phyloP scores from a whole-genome alignment of 805 yeast genomes.

The Cyberlindnera galapagoensis region DNA sequence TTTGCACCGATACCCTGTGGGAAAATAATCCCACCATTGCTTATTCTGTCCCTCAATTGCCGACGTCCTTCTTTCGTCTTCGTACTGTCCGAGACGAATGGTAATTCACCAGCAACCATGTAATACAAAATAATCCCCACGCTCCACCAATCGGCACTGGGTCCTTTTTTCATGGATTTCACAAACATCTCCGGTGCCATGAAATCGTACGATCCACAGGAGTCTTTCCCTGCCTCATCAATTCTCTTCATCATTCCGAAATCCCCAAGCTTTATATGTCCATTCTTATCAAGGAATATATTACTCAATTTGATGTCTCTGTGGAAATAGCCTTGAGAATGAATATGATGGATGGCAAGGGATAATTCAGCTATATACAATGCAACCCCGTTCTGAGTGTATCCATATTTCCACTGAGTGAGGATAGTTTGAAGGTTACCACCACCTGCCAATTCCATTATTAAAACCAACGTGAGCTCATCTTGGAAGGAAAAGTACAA shows the following conservation, averaged over 20 bases:
- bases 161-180: slow-evolving; percentile 69
- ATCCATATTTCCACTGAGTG: slow-evolving; percentile 31
- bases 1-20: slow-evolving; percentile 69
- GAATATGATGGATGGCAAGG: slow-evolving; percentile 70
- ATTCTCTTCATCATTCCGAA: slow-evolving; percentile 61
- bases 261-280: slow-evolving; percentile 79
- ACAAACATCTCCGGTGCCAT: slow-evolving; percentile 82
- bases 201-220: slow-evolving; percentile 39
- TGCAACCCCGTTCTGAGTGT: slow-evolving; percentile 60
- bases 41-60: slow-evolving; percentile 63
- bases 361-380: slow-evolving; percentile 79
- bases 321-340: slow-evolving; percentile 74
- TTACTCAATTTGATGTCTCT: slow-evolving; percentile 89
- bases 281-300: slow-evolving; percentile 68
- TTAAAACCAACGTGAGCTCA: slow-evolving; percentile 60
- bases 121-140: slow-evolving; percentile 79
- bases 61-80: slow-evolving; percentile 62
- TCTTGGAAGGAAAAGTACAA: slow-evolving; percentile 85
- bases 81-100: too few species aligned
- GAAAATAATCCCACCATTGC: slow-evolving; percentile 48
- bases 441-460: slow-evolving; percentile 81
- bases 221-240: slow-evolving; percentile 33
- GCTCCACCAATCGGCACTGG: slow-evolving; percentile 97
- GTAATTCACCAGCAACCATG: slow-evolving; percentile 75
- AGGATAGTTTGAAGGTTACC: slow-evolving; percentile 69